phyloP scores from a whole-genome alignment of 2,329 filamentous ascomycete species.

The Diplodia sapinea region DNA sequence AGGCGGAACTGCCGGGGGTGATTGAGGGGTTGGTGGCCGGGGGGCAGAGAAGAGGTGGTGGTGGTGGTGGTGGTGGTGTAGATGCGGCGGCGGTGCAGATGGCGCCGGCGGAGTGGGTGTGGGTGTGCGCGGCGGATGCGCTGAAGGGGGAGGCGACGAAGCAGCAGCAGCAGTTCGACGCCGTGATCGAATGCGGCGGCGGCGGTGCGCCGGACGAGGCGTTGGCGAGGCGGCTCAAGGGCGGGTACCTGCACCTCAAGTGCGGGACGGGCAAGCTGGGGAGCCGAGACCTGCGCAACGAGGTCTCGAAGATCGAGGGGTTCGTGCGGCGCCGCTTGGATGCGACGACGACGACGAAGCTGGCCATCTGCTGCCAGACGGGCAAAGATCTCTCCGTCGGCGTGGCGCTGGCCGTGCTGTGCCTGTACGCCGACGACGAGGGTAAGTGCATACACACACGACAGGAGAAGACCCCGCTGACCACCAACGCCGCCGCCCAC shows the following conservation, averaged over 20 bases:
- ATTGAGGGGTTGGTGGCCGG: conserved; percentile 54
- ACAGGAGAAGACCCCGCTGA: not conserved
- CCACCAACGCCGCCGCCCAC: not conserved
- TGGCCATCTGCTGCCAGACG: conserved; percentile 72
- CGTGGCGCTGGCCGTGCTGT: conserved; percentile 75
- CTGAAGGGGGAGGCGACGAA: not conserved
- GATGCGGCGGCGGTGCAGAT: conserved; percentile 45
- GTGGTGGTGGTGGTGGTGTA: conserved; percentile 51
- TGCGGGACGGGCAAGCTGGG: conserved; percentile 77
- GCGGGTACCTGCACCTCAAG: conserved; percentile 62
- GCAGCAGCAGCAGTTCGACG: conserved; percentile 42
- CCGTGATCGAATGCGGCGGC: conserved; percentile 54
- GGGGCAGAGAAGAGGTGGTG: conserved; percentile 56
- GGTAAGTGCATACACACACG: conserved; percentile 51
- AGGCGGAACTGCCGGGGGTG: conserved; percentile 65
- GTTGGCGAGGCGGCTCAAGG: conserved; percentile 42
- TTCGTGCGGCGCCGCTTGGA: conserved; percentile 37
- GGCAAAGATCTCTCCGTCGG: conserved; percentile 84
- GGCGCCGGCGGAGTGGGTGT: conserved; percentile 50
- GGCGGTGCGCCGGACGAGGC: conserved; percentile 38
- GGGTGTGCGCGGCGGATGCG: conserved; percentile 47
- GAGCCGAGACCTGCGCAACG: conserved; percentile 78
- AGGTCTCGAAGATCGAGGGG: conserved; percentile 57
- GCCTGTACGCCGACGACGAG: conserved; percentile 70
- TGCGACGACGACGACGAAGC: conserved; percentile 34